phyloP scores from a whole-genome alignment of 225 moss, liverwort and hornwort genomes.

The Asterella californica region DNA sequence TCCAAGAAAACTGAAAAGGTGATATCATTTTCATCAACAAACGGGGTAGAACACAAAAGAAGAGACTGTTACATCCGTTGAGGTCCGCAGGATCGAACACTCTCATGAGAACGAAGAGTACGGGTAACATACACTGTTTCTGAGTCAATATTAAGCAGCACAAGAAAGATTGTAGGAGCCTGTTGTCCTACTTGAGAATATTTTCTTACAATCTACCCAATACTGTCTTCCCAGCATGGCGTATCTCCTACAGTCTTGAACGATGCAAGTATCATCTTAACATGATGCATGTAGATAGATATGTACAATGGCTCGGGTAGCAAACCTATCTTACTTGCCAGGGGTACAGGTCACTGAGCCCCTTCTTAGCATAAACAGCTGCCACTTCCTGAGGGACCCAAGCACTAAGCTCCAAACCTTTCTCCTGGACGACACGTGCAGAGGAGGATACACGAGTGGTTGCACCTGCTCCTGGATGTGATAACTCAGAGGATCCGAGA shows the following conservation, averaged over 20 bases:
- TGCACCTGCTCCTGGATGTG: slow-evolving; percentile 20
- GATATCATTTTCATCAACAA: background rate
- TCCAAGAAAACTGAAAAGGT: background rate
- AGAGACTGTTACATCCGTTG: background rate
- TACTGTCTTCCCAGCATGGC: background rate
- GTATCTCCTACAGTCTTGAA: background rate
- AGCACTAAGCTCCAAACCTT: slow-evolving; percentile 53
- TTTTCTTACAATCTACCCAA: background rate
- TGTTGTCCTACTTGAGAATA: background rate
- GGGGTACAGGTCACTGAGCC: slow-evolving; percentile 63
- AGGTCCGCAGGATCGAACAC: background rate
- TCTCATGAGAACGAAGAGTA: background rate
- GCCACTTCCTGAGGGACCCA: slow-evolving; percentile 82
- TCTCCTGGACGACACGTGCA: slow-evolving; percentile 19
- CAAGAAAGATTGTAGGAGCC: background rate
- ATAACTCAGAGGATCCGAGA: background rate
- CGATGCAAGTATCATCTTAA: background rate
- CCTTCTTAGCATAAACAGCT: slow-evolving; percentile 68
- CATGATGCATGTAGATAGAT: background rate
- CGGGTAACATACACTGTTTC: background rate
- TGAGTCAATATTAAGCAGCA: background rate
- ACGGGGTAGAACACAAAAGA: background rate
- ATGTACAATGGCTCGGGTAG: background rate
- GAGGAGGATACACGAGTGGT: slow-evolving; percentile 11
- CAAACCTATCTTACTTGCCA: slow-evolving; percentile 69